phyloP scores from a whole-genome alignment of 2,329 filamentous ascomycete species.

The Cadophora malorum region DNA sequence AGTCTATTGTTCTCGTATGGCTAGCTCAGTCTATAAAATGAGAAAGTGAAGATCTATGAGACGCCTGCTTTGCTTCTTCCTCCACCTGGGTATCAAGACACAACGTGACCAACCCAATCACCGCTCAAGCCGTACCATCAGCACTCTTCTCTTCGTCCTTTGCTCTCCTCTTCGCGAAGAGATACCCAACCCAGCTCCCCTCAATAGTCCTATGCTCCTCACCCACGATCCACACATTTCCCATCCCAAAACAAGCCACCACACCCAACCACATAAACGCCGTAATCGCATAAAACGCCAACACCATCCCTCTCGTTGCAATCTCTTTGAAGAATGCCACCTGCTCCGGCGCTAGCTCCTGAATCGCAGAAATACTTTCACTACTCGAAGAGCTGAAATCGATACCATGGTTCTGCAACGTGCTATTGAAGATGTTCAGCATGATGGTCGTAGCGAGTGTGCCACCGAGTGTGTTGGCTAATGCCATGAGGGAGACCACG shows the following conservation, averaged over 20 bases:
- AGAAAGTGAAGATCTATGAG: no score
- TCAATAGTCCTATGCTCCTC: slow-evolving; percentile 29
- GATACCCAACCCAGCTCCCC: slow-evolving; percentile 29
- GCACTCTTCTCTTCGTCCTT: not conserved
- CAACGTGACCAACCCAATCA: not conserved
- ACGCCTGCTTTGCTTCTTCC: not conserved
- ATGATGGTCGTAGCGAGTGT: slow-evolving; percentile 71
- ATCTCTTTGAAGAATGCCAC: slow-evolving; percentile 50
- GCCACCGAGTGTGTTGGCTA: slow-evolving; percentile 67
- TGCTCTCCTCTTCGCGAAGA: not conserved
- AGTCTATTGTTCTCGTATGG: no score
- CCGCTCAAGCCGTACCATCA: not conserved
- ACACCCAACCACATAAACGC: slow-evolving; percentile 62
- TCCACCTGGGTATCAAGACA: not conserved
- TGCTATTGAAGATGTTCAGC: slow-evolving; percentile 72
- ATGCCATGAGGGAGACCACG: slow-evolving; percentile 64
- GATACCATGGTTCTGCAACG: slow-evolving; percentile 25
- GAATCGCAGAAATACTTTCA: slow-evolving; percentile 48
- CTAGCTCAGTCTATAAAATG: no score
- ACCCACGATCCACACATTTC: slow-evolving; percentile 52
- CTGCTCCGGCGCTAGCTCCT: slow-evolving; percentile 44
- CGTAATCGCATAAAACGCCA: slow-evolving; percentile 67
- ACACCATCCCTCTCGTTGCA: slow-evolving; percentile 65
- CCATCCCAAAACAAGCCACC: slow-evolving; percentile 52
- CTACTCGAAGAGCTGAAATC: slow-evolving; percentile 35